Evolutionary conservation across 2,329 filamentous ascomycete genomes (phyloP), one percentile per base, ranked within the genome.

Genomic region (Monosporascus sp.): DNA sequence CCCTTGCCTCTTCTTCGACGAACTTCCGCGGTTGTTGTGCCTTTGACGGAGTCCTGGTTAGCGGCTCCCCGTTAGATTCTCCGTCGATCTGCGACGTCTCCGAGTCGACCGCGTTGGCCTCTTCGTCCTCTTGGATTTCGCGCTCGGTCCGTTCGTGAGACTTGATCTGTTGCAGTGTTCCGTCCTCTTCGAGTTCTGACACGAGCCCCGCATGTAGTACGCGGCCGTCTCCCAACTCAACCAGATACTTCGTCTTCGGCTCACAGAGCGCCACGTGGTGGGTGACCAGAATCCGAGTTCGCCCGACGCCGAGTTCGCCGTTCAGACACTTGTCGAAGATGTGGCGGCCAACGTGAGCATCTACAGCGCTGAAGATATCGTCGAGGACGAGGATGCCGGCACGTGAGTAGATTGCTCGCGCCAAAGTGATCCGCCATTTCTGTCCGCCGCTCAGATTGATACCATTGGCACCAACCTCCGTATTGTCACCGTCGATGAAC

Each of bases 381-480:
- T 95, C 90, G 62, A 94, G 76, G 18, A 94, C 74, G 5, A 95
- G 73, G 56, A 91, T 85, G 0, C 86, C 85, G 1, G 88, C 88
- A 15, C 89, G 78, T 2, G 88, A 92, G 68, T 94, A 94, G 18
- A 94, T 75, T 1, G 89, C 89, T 47, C 90, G 78, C 2, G 89
- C 90, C 60, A 95, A 83, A 0, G 88, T 89, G 34, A 94, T 80
- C 50, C 90, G 81, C 87, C 89, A 92, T 63, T 89, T 84, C 68
- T 95, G 90, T 0, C 90, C 90, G 57, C 90, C 90, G 56, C 86
- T 90, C 6, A 95, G 74, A 60, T 93, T 92, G 60, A 94, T 89
- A 6, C 90, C 90, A 56, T 93, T 92, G 3, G 88, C 87, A 11
- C 90, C 90, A 50, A 95, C 89, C 62, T 92, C 88, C 0, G 90